Evolutionary conservation across 176 grass and related monocot genomes (phyloP), one percentile per base, ranked within the genome.

Genomic region (Aegilops longissima): DNA sequence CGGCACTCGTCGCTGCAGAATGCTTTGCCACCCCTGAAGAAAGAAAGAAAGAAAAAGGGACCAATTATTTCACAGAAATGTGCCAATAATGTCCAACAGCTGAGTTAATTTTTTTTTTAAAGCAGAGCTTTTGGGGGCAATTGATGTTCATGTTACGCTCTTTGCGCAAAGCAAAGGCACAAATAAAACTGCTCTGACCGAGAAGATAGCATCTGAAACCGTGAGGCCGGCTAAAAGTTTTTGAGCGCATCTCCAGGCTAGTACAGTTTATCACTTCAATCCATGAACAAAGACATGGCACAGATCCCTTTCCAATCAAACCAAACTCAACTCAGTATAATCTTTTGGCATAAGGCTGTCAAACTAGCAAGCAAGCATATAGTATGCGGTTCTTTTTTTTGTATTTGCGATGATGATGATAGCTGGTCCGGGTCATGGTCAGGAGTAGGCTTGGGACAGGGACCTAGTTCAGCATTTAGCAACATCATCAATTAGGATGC

Each of bases 1-100:
- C 61, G 86, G 84, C 91, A 95, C 77, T 91, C 91, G 24, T 78
- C 80, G 88, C 93, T 91, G 84, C 89, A 95, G 84, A 95, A 95
- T 27, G 88, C 88, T 85, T 85, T 93, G 44, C 89, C 86, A n/a
- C 86, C 93, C 76, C 93, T 95, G 84, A 27, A 86, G 12, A 78
- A 86, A 38, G 18, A 51, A 69, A 39, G 75, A 80, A 27, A 86
- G 30, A 12, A 49, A 69, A 80, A 69, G 24, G 24, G 24, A 52
- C 12, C 61, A 76, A 80, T 83, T 87, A 80, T 42, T 88, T 87
- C 70, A 70, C 40, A 81, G 34, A 34, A 81, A 36, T 84, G 87
- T 29, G 76, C 51, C 23, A 40, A 87, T 84, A 70, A 21, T 59
- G 65, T 9, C 81, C 80, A 85, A 85, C 69, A 64, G 4, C 8